phyloP scores from a whole-genome alignment of 2,329 filamentous ascomycete species.

The Aspergillus candidus region DNA sequence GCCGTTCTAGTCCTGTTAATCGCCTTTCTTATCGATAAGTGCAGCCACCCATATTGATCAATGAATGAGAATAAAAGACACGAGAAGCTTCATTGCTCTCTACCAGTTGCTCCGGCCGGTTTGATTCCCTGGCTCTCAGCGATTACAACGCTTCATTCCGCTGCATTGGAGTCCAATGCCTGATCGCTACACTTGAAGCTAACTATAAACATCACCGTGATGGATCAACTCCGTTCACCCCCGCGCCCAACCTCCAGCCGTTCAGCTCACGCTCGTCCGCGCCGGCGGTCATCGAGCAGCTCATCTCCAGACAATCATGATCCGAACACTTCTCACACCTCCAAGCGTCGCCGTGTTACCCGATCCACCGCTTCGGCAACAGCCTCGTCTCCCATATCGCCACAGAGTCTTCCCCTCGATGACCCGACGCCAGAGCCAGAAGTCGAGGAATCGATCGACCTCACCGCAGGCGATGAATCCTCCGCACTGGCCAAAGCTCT shows the following conservation, averaged over 20 bases:
- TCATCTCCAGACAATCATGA: neutral
- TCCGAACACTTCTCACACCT: no score
- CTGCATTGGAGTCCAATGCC: no score
- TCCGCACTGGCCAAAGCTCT: slow-evolving; percentile 39
- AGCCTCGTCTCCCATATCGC: neutral
- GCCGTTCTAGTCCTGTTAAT: neutral
- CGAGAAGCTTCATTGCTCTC: neutral
- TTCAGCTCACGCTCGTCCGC: neutral
- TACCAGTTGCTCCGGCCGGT: neutral
- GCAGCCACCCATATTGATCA: no score
- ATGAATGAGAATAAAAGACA: neutral
- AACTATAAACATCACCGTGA: neutral
- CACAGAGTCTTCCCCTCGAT: neutral
- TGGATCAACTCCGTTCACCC: neutral
- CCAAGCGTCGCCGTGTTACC: slow-evolving; percentile 6
- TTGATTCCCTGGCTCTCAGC: neutral
- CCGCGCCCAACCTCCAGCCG: neutral
- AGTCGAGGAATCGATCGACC: slow-evolving; percentile 43
- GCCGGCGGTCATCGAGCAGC: neutral
- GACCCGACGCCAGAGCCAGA: slow-evolving; percentile 20
- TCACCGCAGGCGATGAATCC: slow-evolving; percentile 41
- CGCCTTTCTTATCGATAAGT: slow-evolving; percentile 9
- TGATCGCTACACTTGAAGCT: no score
- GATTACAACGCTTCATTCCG: neutral
- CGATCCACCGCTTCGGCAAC: slow-evolving; percentile 1